A percentile compares a stretch with the other conserved stretches of the same genome.
These are phyloP conservation scores for Miscanthus lutarioriparius DNA, from an alignment of 176 grass and related monocot genomes.

Conservation along the genomic window DNA sequence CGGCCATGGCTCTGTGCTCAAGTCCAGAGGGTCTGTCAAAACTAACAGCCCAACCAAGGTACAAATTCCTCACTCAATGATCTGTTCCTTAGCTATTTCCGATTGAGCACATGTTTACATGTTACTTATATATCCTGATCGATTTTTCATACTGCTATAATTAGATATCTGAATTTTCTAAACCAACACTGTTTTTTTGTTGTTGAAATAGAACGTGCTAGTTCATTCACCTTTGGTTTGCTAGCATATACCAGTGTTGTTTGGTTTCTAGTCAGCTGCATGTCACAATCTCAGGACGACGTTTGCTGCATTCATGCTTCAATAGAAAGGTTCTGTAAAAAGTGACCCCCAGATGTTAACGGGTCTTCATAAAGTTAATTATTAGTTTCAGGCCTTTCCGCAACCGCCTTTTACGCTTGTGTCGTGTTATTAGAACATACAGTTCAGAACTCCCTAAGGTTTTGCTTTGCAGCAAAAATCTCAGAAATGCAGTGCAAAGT, in stretches of 20 bases:
- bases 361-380: neutral
- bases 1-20: neutral
- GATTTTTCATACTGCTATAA: too few species aligned
- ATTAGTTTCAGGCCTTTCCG: neutral
- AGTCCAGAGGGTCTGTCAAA: conserved; percentile 22
- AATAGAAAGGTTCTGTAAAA: conserved; percentile 14
- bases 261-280: neutral
- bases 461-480: neutral
- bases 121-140: too few species aligned
- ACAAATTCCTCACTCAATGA: neutral
- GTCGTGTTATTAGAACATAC: neutral
- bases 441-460: too few species aligned
- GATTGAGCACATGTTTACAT: too few species aligned
- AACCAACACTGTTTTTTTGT: too few species aligned
- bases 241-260: neutral
- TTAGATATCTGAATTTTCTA: too few species aligned
- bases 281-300: conserved; percentile 9
- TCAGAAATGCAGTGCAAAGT: neutral
- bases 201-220: too few species aligned
- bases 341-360: neutral
- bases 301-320: conserved; percentile 1
- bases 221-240: too few species aligned
- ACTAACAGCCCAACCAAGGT: conserved; percentile 38
- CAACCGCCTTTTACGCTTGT: neutral
- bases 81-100: neutral